Conservation (phyloP, 176 grass and related monocot genomes). For the Bolboschoenus planiculmis region DNA sequence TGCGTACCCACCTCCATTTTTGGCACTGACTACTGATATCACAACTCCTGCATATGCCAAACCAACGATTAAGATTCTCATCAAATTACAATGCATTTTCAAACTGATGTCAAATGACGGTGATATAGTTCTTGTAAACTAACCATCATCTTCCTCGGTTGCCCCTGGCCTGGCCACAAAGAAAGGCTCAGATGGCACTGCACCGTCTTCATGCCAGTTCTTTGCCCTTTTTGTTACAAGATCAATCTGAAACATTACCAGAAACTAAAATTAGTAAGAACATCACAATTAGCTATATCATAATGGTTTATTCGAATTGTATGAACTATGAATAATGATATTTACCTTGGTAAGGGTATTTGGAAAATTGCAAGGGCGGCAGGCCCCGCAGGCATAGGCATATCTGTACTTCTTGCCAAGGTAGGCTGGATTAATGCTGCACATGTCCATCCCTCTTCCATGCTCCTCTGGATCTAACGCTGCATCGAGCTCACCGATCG, state of each 20-base stretch:
- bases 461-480: conserved; percentile 82
- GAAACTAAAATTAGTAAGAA: background rate
- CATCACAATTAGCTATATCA: background rate
- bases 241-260: conserved; percentile 41
- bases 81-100: background rate
- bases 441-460: conserved; percentile 92
- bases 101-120: background rate
- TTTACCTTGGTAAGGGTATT: conserved; percentile 85
- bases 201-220: conserved; percentile 85
- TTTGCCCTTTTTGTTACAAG: conserved; percentile 71
- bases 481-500: conserved; percentile 54
- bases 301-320: background rate
- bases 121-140: conserved; percentile 11
- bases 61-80: background rate
- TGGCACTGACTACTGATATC: conserved; percentile 87
- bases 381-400: conserved; percentile 82
- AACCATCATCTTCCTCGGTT: conserved; percentile 80
- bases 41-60: conserved; percentile 43
- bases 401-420: conserved; percentile 82
- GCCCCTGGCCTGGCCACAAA: conserved; percentile 83
- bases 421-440: conserved; percentile 82
- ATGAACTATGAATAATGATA: background rate
- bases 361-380: conserved; percentile 94
- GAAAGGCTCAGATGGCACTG: conserved; percentile 87
- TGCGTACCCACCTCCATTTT: conserved; percentile 70